These are phyloP conservation scores for Yamadazyma insecticola DNA, from an alignment of 805 yeast species.

Conservation along the genomic window DNA sequence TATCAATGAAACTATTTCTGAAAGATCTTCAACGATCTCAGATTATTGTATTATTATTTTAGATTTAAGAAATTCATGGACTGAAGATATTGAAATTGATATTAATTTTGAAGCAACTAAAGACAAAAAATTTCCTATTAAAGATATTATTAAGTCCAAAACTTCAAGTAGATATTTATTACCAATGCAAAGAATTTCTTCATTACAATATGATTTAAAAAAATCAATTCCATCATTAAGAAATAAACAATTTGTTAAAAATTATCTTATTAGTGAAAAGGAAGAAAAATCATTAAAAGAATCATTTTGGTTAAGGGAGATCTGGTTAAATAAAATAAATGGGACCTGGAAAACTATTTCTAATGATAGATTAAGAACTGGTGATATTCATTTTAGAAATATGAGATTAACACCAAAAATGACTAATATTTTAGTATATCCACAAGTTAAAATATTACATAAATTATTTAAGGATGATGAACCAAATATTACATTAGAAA, in stretches of 20 bases:
- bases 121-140: slow-evolving; percentile 16
- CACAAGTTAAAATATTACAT: slow-evolving; percentile 42
- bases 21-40: slow-evolving; percentile 15
- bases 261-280: slow-evolving; percentile 47
- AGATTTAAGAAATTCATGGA: slow-evolving; percentile 83
- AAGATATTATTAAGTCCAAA: slow-evolving; percentile 23
- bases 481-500: slow-evolving; percentile 6
- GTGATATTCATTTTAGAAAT: slow-evolving; percentile 63
- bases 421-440: slow-evolving; percentile 51
- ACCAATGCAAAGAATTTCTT: slow-evolving; percentile 58
- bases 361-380: slow-evolving; percentile 32
- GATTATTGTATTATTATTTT: slow-evolving; percentile 62
- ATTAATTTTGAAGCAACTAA: slow-evolving; percentile 4
- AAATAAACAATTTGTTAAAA: slow-evolving; percentile 65
- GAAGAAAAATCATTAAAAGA: slow-evolving; percentile 56
- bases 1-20: slow-evolving; percentile 1
- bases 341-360: slow-evolving; percentile 59
- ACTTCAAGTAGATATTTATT: slow-evolving; percentile 53
- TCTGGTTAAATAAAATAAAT: slow-evolving; percentile 49
- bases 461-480: slow-evolving; percentile 12
- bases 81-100: slow-evolving; percentile 37
- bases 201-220: slow-evolving; percentile 38
- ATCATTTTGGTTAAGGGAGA: slow-evolving; percentile 78
- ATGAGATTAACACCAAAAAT: slow-evolving; percentile 58
- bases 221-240: slow-evolving; percentile 66